Evolutionary conservation across 768 basidiomycete genomes (phyloP).

Genomic region (Phlegmacium glaucopus): DNA sequence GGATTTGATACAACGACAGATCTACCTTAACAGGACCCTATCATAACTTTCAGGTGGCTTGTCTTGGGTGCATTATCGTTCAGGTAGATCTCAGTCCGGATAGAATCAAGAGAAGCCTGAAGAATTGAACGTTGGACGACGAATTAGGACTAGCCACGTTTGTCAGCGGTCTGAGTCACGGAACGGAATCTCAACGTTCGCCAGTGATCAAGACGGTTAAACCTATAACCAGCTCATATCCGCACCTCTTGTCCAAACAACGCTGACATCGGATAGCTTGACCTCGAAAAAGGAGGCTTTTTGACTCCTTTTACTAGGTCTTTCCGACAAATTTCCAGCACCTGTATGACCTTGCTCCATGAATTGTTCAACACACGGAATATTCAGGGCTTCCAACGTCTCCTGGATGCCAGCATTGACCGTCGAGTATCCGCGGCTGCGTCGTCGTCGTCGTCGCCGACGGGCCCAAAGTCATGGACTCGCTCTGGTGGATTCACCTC

Average conservation of each 20-base stretch:
- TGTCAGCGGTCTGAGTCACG: background rate
- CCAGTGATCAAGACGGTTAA: background rate
- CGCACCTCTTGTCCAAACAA: background rate
- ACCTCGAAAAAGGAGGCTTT: conserved; percentile 20
- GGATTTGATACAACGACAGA: too few species aligned
- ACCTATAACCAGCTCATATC: background rate
- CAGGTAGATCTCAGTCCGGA: too few species aligned
- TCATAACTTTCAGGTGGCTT: too few species aligned
- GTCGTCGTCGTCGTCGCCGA: conserved; percentile 21
- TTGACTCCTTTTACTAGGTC: conserved; percentile 31
- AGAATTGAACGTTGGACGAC: too few species aligned
- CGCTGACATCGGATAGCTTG: conserved; percentile 3
- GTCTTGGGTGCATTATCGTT: too few species aligned
- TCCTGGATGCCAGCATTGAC: conserved; percentile 50
- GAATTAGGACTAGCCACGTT: too few species aligned
- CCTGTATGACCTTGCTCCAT: conserved; percentile 81
- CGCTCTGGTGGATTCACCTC: conserved; percentile 38
- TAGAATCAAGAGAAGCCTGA: too few species aligned
- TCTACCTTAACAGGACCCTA: too few species aligned
- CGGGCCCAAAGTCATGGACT: conserved; percentile 54
- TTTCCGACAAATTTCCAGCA: conserved; percentile 27
- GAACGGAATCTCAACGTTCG: background rate
- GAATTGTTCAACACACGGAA: conserved; percentile 66
- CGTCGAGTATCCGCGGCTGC: conserved; percentile 27
- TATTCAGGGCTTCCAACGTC: conserved; percentile 73